Conservation (phyloP, 2,329 filamentous ascomycete genomes). For the Bretziella fagacearum region DNA sequence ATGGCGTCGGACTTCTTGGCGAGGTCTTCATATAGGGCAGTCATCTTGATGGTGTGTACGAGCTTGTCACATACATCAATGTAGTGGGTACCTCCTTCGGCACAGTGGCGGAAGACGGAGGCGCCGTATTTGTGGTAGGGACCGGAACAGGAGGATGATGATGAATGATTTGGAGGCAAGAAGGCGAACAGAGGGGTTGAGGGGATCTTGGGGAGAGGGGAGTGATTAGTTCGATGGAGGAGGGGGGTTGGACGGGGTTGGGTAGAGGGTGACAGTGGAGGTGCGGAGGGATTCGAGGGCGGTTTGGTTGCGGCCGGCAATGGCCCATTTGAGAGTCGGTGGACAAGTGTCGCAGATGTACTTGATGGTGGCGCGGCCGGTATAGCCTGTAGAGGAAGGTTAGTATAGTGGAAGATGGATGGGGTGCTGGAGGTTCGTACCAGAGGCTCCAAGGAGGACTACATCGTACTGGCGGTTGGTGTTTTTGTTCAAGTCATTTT, state of each 20-base stretch:
- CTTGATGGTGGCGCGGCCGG: conserved; percentile 59
- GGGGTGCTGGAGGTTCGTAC: conserved; percentile 20
- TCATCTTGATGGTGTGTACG: conserved; percentile 42
- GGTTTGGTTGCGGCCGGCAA: conserved; percentile 62
- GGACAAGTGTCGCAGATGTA: conserved; percentile 55
- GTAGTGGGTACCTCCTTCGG: conserved; percentile 46
- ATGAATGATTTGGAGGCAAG: conserved; percentile 40
- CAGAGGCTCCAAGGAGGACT: conserved; percentile 40
- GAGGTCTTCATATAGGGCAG: conserved; percentile 36
- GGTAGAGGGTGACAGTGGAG: conserved; percentile 46
- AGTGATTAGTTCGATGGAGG: neutral
- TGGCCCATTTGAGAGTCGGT: conserved; percentile 68
- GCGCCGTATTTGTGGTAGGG: conserved; percentile 42
- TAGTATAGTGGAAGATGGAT: neutral
- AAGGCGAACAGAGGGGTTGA: conserved; percentile 9
- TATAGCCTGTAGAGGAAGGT: conserved; percentile 45
- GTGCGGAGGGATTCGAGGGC: conserved; percentile 56
- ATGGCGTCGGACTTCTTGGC: conserved; percentile 39
- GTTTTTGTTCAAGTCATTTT: conserved; percentile 31
- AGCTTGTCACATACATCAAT: conserved; percentile 46
- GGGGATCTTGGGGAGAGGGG: neutral
- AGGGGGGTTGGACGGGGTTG: neutral
- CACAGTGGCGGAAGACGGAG: conserved; percentile 42
- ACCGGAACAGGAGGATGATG: conserved; percentile 41
- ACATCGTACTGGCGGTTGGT: conserved; percentile 40